Evolutionary conservation across 2,329 filamentous ascomycete genomes (phyloP).

Genomic region (Chrysoporthe austroafricana): DNA sequence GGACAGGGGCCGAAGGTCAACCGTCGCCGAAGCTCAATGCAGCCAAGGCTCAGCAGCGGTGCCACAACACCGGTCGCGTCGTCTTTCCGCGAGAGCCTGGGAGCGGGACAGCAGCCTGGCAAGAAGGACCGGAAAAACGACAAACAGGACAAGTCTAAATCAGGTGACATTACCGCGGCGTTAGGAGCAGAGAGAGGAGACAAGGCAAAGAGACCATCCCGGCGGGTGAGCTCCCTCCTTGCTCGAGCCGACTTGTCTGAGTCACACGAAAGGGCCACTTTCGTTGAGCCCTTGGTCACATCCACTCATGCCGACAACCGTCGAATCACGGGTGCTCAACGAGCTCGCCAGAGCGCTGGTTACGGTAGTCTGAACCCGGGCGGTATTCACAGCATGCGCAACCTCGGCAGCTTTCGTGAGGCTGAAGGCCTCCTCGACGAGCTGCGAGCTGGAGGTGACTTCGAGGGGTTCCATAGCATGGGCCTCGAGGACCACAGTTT

Average conservation of each 20-base stretch:
- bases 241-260: slow-evolving; percentile 85
- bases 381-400: slow-evolving; percentile 48
- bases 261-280: slow-evolving; percentile 80
- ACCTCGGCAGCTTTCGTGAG: slow-evolving; percentile 62
- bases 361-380: slow-evolving; percentile 16
- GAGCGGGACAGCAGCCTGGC: slow-evolving; percentile 53
- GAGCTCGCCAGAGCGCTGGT: slow-evolving; percentile 63
- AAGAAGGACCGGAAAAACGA: slow-evolving; percentile 59
- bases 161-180: slow-evolving; percentile 67
- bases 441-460: slow-evolving; percentile 62
- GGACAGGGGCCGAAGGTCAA: slow-evolving; percentile 51
- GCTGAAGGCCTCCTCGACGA: slow-evolving; percentile 70
- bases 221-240: slow-evolving; percentile 88
- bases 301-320: slow-evolving; percentile 50
- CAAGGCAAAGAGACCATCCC: slow-evolving; percentile 62
- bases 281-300: slow-evolving; percentile 65
- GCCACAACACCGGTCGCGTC: slow-evolving; percentile 72
- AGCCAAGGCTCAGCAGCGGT: slow-evolving; percentile 72
- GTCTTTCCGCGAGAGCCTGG: slow-evolving; percentile 77
- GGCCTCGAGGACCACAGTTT: slow-evolving; percentile 73
- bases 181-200: slow-evolving; percentile 65
- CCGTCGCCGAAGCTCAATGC: slow-evolving; percentile 66
- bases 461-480: slow-evolving; percentile 73
- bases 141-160: slow-evolving; percentile 46
- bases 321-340: slow-evolving; percentile 69